Evolutionary conservation across 2,329 filamentous ascomycete genomes (phyloP), one percentile per base, ranked within the genome.

Genomic region (Fusarium oligoseptatum): DNA sequence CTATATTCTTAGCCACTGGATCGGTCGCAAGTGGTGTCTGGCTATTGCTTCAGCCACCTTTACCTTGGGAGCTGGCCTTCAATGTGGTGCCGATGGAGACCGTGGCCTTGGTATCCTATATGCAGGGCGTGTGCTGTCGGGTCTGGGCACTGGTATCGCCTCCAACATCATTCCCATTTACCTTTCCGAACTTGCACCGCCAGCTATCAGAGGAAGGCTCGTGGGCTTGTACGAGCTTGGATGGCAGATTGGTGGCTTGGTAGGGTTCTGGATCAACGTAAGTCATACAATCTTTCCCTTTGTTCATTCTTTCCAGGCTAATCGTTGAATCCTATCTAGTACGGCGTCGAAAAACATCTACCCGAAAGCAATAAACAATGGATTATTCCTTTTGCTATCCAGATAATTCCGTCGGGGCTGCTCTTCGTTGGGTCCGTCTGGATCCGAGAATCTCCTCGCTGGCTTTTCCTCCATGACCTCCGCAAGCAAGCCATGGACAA

Each of bases 371-470:
- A 65, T 15, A 74, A 60, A 24, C 75, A 77, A 63, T 90, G 88
- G 87, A 83, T 87, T 37, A 83, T 89, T 14, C 88, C 88, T 2
- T 85, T 89, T 15, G 87, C 84, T 22, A 79, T 90, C 14, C 89
- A 91, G 72, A 83, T 91, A 12, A 87, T 90, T 86, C 88, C n/a
- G 84, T 68, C 85, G 2, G 87, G 87, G 14, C 76, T 89, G 3
- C 83, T 91, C 24, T 83, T 89, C 55, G 74, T 86, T 12, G 86
- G 86, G 12, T 82, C 84, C 5, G 72, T 88, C 29, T 86, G 85
- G 80, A 84, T 90, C 24, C 84, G 83, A 2, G 89, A 91, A 71
- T 90, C 88, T 2, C 90, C 90, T 3, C 85, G 90, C 56, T 92
- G 90, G 89, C 84, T 92, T 10, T 89, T 91, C 72, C 84, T 84